Base-by-base conservation (phyloP, 2,329 filamentous ascomycete species). In the Xylaria digitata region DNA sequence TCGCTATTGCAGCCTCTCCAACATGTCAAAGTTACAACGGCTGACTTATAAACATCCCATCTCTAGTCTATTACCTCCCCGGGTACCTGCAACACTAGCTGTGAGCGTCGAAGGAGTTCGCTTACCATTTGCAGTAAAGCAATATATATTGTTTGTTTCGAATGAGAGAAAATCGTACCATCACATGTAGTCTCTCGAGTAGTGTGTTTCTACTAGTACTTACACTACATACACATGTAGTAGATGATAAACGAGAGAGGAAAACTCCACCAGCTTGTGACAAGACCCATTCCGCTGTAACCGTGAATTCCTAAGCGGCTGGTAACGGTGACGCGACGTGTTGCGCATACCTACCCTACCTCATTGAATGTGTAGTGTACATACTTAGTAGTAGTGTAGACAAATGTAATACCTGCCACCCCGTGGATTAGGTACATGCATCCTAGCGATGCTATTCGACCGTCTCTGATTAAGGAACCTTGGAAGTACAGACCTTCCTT, bases 1-100 rank as follows among this genome's bases (percentile, higher is more conserved):
- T 37, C 11, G 46, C 23, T 70, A 74, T 76, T 76, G 74, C 74
- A 76, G 66, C 71, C 64, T 75, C 64, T 75, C 70, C 72, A 61
- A 76, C 72, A 73, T 69, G 65, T 62, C 72, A 71, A 74, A 73
- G 76, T 73, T 68, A 65, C 65, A 68, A 71, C 70, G 48, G 59
- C 45, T 66, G 32, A 55, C 48, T 23, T 50, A 30, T 40, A 46
- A 46, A 59, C 48, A 59, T 55, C 48, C 48, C 37, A 64, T 37
- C 34, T 52, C 43, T 56, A 37, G 1, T 49, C 55, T 19, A 34
- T 6, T 37, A 3, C 19, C 13, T 13, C 11, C 11, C 19, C 37
- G 15, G 19, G n/a, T 40, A 54, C 32, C 46, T 45, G 26, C 17
- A 21, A 2, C 15, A 55, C 30, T 46, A 54, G 42, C 23, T 48